Evolutionary conservation across 169 alveolate genomes (phyloP).

Genomic region (Cryptosporidium andersoni): DNA sequence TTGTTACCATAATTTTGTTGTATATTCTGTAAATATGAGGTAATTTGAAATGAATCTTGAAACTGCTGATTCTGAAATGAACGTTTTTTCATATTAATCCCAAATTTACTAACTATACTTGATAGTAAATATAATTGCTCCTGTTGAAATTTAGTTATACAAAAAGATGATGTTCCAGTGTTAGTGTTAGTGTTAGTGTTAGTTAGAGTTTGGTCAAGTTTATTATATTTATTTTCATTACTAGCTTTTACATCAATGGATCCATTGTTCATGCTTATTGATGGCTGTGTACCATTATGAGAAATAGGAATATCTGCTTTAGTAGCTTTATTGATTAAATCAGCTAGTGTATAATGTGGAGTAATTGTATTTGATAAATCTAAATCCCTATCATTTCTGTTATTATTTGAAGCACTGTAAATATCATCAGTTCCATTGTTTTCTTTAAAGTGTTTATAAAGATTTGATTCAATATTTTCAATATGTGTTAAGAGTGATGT

Average conservation of each 20-base stretch:
- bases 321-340: too few relatives aligned
- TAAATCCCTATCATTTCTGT: too few relatives aligned
- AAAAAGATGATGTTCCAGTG: neutral
- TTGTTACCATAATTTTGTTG: slow-evolving; percentile 62
- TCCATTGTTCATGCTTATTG: too few relatives aligned
- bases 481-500: too few relatives aligned
- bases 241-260: neutral
- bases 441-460: neutral
- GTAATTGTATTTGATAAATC: too few relatives aligned
- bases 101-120: slow-evolving; percentile 59
- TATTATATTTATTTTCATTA: neutral
- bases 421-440: too few relatives aligned
- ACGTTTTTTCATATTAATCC: slow-evolving; percentile 64
- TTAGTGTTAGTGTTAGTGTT: neutral
- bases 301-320: too few relatives aligned
- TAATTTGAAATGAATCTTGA: slow-evolving; percentile 65
- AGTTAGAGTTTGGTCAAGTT: neutral
- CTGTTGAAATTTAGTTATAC: slow-evolving; percentile 3
- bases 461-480: neutral
- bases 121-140: slow-evolving; percentile 52
- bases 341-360: too few relatives aligned
- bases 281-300: too few relatives aligned
- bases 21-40: slow-evolving; percentile 56
- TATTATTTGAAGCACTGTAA: too few relatives aligned
- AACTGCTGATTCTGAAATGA: slow-evolving; percentile 63